These are phyloP conservation scores for Cucumis sativus DNA, from an alignment of 306 rosid species.

Conservation along the genomic window Cucumber_9930_V3 NC_026661.2:8043001-8043500, in stretches of 20 bases:
- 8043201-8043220: background rate
- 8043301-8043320: slow-evolving; percentile 56
- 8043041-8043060: background rate
- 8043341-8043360: slow-evolving; percentile 57
- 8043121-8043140: slow-evolving; percentile 61
- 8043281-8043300: slow-evolving; percentile 72
- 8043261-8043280: slow-evolving; percentile 76
- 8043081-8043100: slow-evolving; percentile 83
- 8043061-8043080: slow-evolving; percentile 8
- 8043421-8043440: background rate
- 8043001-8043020: background rate
- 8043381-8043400: slow-evolving; percentile 33
- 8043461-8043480: background rate
- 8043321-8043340: slow-evolving; percentile 89
- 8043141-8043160: slow-evolving; percentile 37
- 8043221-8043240: background rate
- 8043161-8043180: background rate
- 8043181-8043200: slow-evolving; percentile 1
- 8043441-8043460: background rate
- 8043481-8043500: background rate
- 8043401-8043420: background rate
- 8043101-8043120: slow-evolving; percentile 69
- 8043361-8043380: slow-evolving; percentile 80
- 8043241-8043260: background rate
- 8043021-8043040: slow-evolving; percentile 9